Conservation (phyloP, 2,329 filamentous ascomycete species). For the Epichloe sylvatica region DNA sequence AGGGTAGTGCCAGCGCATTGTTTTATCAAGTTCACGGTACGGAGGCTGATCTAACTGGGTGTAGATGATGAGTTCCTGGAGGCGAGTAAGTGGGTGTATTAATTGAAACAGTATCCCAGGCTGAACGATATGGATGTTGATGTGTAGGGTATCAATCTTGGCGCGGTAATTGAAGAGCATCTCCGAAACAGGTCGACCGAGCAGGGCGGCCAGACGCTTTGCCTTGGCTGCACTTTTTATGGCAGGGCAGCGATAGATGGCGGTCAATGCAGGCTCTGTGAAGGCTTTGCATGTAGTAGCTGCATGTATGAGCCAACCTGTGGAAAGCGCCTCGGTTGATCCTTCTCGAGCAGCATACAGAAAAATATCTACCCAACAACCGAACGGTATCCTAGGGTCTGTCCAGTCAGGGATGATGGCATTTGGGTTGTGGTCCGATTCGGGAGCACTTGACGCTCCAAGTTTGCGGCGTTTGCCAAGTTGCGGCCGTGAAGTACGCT, state of each 20-base stretch:
- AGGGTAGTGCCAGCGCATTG: slow-evolving; percentile 57
- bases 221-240: slow-evolving; percentile 36
- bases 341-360: slow-evolving; percentile 44
- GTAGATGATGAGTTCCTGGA: slow-evolving; percentile 58
- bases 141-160: slow-evolving; percentile 55
- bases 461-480: slow-evolving; percentile 8
- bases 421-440: slow-evolving; percentile 4
- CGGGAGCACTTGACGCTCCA: not conserved
- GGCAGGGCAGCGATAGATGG: slow-evolving; percentile 56
- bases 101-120: slow-evolving; percentile 31
- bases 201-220: slow-evolving; percentile 32
- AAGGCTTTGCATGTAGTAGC: slow-evolving; percentile 52
- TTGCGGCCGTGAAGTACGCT: slow-evolving; percentile 4
- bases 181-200: slow-evolving; percentile 37
- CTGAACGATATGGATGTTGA: slow-evolving; percentile 55
- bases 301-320: slow-evolving; percentile 50
- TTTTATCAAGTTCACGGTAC: slow-evolving; percentile 42
- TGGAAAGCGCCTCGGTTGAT: slow-evolving; percentile 28
- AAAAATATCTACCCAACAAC: slow-evolving; percentile 57
- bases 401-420: slow-evolving; percentile 39
- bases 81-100: slow-evolving; percentile 48
- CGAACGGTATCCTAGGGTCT: slow-evolving; percentile 44
- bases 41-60: slow-evolving; percentile 56
- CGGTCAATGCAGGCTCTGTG: slow-evolving; percentile 57
- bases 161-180: slow-evolving; percentile 49